These are phyloP conservation scores for Pythium insidiosum DNA, from an alignment of 352 stramenopile genomes.

Conservation along the genomic window DNA sequence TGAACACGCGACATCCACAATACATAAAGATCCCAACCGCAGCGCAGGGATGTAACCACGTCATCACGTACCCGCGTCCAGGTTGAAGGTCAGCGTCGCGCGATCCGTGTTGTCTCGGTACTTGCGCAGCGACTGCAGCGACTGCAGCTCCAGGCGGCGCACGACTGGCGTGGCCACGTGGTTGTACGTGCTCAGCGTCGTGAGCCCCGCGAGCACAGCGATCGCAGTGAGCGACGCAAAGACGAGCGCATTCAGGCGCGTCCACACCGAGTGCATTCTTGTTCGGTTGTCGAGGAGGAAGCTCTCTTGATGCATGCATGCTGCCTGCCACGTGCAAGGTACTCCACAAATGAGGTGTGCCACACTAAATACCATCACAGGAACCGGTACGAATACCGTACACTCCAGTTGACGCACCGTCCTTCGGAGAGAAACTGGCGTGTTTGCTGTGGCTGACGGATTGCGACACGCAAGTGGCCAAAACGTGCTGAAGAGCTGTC, in stretches of 20 bases:
- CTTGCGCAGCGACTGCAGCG: slow-evolving; percentile 73
- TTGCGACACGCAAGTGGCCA: too few species aligned
- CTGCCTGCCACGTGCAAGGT: too few species aligned
- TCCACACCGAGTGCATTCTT: slow-evolving; percentile 83
- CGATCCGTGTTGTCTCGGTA: slow-evolving; percentile 76
- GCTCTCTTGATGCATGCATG: too few species aligned
- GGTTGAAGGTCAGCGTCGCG: slow-evolving; percentile 74
- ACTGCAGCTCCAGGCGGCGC: slow-evolving; percentile 45
- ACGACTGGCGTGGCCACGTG: slow-evolving; percentile 55
- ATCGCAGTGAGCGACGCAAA: slow-evolving; percentile 75
- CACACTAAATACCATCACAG: too few species aligned
- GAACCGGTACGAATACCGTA: too few species aligned
- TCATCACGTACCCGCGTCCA: slow-evolving; percentile 52
- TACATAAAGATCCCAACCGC: not conserved
- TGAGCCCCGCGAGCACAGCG: slow-evolving; percentile 66
- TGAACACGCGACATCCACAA: slow-evolving; percentile 7
- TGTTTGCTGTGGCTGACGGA: too few species aligned
- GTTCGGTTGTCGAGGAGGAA: not conserved
- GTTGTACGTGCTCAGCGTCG: slow-evolving; percentile 58
- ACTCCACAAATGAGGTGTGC: too few species aligned
- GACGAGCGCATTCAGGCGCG: slow-evolving; percentile 75
- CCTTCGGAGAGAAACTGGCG: too few species aligned
- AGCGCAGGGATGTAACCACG: not conserved
- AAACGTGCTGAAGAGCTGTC: too few species aligned
- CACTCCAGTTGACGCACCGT: too few species aligned